Conservation (phyloP, 441 rosid genomes). For the Pelargonium exstipulatum region DNA sequence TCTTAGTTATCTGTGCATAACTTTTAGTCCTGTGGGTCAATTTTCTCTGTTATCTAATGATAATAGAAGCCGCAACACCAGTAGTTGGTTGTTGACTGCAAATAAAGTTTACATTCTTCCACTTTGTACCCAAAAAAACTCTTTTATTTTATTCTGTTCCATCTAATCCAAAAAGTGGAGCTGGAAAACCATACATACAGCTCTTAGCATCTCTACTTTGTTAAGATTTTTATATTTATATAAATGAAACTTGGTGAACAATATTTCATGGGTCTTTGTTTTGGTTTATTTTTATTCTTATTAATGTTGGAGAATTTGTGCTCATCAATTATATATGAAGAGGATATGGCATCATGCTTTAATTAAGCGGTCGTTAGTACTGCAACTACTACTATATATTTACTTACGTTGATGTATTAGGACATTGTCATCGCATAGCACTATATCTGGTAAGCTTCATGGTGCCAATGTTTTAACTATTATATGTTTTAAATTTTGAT, state of each 20-base stretch:
- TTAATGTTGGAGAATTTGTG: slow-evolving; percentile 5
- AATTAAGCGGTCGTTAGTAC: background rate
- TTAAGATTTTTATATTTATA: background rate
- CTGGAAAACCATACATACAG: background rate
- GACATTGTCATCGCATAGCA: background rate
- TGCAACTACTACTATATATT: background rate
- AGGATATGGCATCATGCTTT: background rate
- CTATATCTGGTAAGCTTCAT: background rate
- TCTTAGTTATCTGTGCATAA: too few species aligned
- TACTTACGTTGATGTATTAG: background rate
- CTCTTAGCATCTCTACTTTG: background rate
- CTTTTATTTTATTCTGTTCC: background rate
- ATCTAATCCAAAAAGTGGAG: background rate
- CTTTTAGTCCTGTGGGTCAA: background rate
- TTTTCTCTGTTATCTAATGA: background rate
- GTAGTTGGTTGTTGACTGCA: background rate
- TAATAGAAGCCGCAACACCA: background rate
- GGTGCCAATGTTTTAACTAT: background rate
- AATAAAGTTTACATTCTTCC: background rate
- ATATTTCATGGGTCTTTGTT: background rate
- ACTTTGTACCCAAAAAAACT: background rate
- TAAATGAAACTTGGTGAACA: background rate
- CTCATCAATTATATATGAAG: background rate
- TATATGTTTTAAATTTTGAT: background rate
- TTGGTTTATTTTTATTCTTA: background rate